Conservation (phyloP, 2,329 filamentous ascomycete species). For the Colletotrichum tabaci region DNA sequence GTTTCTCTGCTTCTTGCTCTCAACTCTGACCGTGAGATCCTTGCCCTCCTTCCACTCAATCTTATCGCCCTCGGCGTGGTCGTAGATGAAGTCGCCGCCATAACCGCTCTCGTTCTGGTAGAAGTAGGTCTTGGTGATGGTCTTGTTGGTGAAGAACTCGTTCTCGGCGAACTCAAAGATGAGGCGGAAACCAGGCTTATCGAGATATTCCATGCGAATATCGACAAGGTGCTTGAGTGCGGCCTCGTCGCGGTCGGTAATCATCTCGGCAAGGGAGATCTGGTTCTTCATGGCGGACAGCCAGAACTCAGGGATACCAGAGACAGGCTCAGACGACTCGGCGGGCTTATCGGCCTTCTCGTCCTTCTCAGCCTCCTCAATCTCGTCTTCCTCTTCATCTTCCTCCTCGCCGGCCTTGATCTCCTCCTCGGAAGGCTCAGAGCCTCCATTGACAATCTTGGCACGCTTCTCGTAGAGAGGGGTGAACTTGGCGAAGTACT, state of each 20-base stretch:
- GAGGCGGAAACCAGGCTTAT: constrained; percentile 96
- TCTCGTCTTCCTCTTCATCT: constrained; percentile 78
- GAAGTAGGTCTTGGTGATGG: constrained; percentile 97
- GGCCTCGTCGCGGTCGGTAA: constrained; percentile 96
- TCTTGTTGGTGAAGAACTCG: constrained; percentile 98
- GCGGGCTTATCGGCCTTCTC: constrained; percentile 71
- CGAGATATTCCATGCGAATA: constrained; percentile 99
- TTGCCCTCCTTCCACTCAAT: constrained; percentile 96
- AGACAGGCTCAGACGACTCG: constrained; percentile 66
- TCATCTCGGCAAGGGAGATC: constrained; percentile 96
- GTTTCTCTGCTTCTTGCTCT: constrained; percentile 99
- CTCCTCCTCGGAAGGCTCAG: constrained; percentile 90
- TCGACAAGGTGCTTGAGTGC: constrained; percentile 92
- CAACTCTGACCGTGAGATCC: constrained; percentile 93
- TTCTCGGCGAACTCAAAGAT: constrained; percentile 98
- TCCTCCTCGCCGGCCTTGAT: constrained; percentile 88
- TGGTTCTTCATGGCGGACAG: constrained; percentile 99
- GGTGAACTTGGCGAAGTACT: constrained; percentile 99
- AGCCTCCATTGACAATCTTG: constrained; percentile 88
- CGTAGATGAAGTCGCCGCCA: constrained; percentile 99
- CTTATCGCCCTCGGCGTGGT: constrained; percentile 98
- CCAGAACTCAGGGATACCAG: constrained; percentile 99
- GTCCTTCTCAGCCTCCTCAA: constrained; percentile 68
- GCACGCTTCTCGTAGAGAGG: constrained; percentile 97
- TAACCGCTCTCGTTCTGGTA: constrained; percentile 99